Evolutionary conservation across 2,329 filamentous ascomycete species (phyloP).

Genomic region (Neonectria punicea): DNA sequence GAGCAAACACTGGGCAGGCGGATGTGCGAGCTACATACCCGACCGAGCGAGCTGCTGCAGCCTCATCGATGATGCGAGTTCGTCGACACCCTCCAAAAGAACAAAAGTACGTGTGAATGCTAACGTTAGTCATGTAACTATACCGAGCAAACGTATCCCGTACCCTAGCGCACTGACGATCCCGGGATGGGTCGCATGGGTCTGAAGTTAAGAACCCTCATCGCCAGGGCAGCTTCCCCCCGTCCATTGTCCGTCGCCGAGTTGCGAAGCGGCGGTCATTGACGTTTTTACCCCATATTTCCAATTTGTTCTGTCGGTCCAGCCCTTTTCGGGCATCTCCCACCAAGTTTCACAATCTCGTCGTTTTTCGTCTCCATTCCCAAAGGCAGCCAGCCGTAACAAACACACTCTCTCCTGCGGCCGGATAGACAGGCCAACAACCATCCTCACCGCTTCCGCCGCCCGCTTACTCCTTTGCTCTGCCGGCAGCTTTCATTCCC

Average conservation of each 20-base stretch:
- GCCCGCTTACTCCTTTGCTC: background rate
- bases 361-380: background rate
- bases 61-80: background rate
- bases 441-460: constrained; percentile 7
- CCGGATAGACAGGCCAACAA: background rate
- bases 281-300: background rate
- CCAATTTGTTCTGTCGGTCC: background rate
- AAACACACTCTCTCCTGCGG: background rate
- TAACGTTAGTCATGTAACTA: background rate
- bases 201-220: constrained; percentile 7
- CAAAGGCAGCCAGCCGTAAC: too few species aligned
- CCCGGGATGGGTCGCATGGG: constrained; percentile 22
- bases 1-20: constrained; percentile 12
- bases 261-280: background rate
- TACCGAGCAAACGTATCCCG: background rate
- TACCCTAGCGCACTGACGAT: constrained; percentile 22
- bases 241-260: background rate
- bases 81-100: background rate
- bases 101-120: background rate
- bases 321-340: too few species aligned
- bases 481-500: constrained; percentile 16
- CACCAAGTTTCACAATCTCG: too few species aligned
- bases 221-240: constrained; percentile 19
- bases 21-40: constrained; percentile 11
- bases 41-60: constrained; percentile 1